phyloP scores from a whole-genome alignment of 805 yeast species.

The Dipodascopsis uninucleata region DNA sequence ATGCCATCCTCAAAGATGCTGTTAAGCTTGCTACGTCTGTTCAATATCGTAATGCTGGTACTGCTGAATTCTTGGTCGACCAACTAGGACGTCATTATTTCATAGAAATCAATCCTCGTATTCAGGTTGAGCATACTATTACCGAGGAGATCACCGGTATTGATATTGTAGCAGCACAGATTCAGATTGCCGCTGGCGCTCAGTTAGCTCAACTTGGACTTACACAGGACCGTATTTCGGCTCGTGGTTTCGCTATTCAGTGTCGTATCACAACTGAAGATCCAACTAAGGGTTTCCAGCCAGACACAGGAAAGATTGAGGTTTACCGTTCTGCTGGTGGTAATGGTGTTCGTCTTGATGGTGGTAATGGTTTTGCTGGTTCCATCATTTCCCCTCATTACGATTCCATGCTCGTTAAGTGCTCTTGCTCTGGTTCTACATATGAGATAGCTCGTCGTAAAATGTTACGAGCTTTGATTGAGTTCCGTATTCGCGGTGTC shows the following conservation, averaged over 20 bases:
- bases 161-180: constrained; percentile 96
- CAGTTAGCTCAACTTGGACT: constrained; percentile 85
- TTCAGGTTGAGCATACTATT: constrained; percentile 96
- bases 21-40: constrained; percentile 86
- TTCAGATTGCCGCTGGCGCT: constrained; percentile 98
- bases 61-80: constrained; percentile 96
- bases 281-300: constrained; percentile 93
- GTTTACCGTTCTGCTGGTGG: constrained; percentile 99
- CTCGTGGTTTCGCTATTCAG: constrained; percentile 97
- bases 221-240: constrained; percentile 88
- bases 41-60: constrained; percentile 94
- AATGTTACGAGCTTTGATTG: constrained; percentile 95
- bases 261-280: constrained; percentile 99
- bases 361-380: constrained; percentile 98
- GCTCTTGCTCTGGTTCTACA: constrained; percentile 95
- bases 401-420: constrained; percentile 97
- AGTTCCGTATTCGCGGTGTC: constrained; percentile 98
- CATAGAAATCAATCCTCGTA: constrained; percentile 97
- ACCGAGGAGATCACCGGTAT: constrained; percentile 99
- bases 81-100: constrained; percentile 91
- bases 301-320: constrained; percentile 97
- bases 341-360: constrained; percentile 97
- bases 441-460: constrained; percentile 95
- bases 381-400: constrained; percentile 94
- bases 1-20: constrained; percentile 91